Percentiles rank a stretch among this genome's conserved stretches.
phyloP scores from a whole-genome alignment of 257 asterid species.

The Orobanche coerulescens region DNA sequence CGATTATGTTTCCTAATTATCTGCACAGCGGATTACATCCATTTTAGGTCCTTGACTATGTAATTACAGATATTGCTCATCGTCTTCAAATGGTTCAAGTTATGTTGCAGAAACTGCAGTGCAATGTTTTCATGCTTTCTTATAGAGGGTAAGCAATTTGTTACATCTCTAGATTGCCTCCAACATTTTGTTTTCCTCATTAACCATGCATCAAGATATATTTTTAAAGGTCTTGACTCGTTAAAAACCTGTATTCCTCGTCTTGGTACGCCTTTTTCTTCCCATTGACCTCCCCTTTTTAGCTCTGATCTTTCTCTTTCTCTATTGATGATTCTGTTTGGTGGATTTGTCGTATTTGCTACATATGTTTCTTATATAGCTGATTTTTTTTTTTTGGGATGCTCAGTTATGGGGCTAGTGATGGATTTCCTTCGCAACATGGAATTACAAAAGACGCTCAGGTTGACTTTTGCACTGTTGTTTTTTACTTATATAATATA shows the following conservation, averaged over 20 bases:
- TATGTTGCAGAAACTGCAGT: constrained; percentile 77
- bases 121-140: constrained; percentile 98
- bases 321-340: constrained; percentile 12
- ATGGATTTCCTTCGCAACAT: constrained; percentile 89
- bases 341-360: background rate
- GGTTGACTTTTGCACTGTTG: constrained; percentile 37
- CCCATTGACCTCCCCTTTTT: constrained; percentile 1
- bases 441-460: constrained; percentile 93
- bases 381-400: constrained; percentile 21
- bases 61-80: constrained; percentile 77
- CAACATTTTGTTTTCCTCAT: constrained; percentile 2
- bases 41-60: constrained; percentile 48
- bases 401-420: constrained; percentile 94
- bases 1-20: background rate
- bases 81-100: constrained; percentile 93
- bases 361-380: constrained; percentile 16
- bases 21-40: background rate
- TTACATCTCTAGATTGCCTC: background rate
- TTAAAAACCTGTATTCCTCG: background rate
- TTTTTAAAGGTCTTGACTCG: background rate
- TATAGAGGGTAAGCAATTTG: constrained; percentile 72
- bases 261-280: constrained; percentile 13
- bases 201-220: background rate
- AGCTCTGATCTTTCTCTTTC: background rate
- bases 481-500: background rate